Conservation (phyloP, 805 yeast genomes). For the Yarrowia porcina region DNA sequence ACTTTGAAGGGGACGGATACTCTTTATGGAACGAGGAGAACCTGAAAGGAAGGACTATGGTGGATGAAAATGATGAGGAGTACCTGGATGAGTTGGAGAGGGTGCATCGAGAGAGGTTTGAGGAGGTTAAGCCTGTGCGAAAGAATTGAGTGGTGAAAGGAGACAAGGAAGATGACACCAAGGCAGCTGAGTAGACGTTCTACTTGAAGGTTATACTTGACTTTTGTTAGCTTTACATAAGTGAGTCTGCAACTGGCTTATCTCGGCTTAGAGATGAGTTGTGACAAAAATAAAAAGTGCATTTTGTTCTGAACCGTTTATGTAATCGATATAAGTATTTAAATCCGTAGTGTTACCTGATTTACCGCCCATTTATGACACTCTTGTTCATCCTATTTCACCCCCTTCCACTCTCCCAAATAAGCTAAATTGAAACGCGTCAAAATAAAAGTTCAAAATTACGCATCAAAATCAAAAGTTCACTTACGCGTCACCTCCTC, state of each 20-base stretch:
- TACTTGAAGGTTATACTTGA: neutral
- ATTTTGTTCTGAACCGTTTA: neutral
- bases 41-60: neutral
- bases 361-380: no score
- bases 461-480: neutral
- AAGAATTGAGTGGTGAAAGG: no score
- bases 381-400: no score
- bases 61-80: neutral
- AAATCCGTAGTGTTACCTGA: neutral
- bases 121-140: no score
- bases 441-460: neutral
- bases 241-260: no score
- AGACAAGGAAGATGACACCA: neutral
- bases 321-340: neutral
- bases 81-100: neutral
- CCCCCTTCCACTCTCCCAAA: no score
- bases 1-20: slow-evolving; percentile 19
- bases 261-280: no score
- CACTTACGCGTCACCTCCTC: no score
- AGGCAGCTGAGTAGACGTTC: neutral
- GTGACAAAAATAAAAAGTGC: neutral
- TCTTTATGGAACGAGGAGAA: slow-evolving; percentile 12
- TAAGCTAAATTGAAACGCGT: neutral
- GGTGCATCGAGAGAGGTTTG: neutral
- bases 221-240: no score